phyloP scores from a whole-genome alignment of 352 stramenopile genomes.

The Globisporangium polare region DNA sequence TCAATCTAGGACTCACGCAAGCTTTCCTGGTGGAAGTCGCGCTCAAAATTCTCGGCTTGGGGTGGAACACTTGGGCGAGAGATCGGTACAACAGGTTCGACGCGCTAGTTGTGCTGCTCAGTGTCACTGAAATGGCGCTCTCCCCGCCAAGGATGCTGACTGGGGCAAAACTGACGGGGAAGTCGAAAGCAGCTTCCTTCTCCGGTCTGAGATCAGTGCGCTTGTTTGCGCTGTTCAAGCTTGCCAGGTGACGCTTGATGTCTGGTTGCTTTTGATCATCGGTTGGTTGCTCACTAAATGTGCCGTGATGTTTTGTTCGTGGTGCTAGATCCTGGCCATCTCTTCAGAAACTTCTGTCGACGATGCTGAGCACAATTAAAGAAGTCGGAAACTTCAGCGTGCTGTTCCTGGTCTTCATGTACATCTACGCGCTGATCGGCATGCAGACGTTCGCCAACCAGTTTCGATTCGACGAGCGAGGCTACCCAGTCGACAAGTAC shows the following conservation, averaged over 20 bases:
- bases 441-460: slow-evolving; percentile 93
- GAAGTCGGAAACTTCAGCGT: slow-evolving; percentile 92
- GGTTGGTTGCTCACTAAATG: neutral
- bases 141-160: slow-evolving; percentile 38
- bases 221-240: slow-evolving; percentile 89
- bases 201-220: slow-evolving; percentile 85
- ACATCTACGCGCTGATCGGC: slow-evolving; percentile 90
- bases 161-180: neutral
- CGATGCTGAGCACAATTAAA: slow-evolving; percentile 83
- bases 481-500: slow-evolving; percentile 32
- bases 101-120: slow-evolving; percentile 44
- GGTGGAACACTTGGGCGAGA: slow-evolving; percentile 38
- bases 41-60: slow-evolving; percentile 76
- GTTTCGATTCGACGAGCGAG: slow-evolving; percentile 85
- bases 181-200: slow-evolving; percentile 34
- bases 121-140: slow-evolving; percentile 36
- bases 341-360: slow-evolving; percentile 89
- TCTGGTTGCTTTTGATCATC: neutral
- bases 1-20: slow-evolving; percentile 58
- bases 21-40: slow-evolving; percentile 50
- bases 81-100: slow-evolving; percentile 86
- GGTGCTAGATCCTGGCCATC: slow-evolving; percentile 80
- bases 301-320: slow-evolving; percentile 13
- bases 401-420: slow-evolving; percentile 92
- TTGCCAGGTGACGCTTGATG: slow-evolving; percentile 45